Base-by-base conservation (phyloP, 495 filamentous ascomycete species). In the Podospora pseudoanserina region DNA sequence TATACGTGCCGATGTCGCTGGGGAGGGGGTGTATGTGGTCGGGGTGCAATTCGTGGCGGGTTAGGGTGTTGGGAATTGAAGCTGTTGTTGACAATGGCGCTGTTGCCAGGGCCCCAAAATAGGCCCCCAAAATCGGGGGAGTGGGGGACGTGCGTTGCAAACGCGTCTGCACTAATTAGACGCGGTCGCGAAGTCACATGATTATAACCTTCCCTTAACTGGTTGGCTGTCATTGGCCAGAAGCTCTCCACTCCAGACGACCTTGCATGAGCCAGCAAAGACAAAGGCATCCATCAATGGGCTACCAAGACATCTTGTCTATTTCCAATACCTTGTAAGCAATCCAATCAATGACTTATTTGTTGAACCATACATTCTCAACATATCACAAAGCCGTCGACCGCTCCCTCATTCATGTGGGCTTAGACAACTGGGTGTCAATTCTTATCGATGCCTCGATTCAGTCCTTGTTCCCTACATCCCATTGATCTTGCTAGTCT, bases 131-230 rank as follows among this genome's bases (percentile, higher is more conserved):
- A 65, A 63, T 64, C 58, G 53, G 53, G 67, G 32, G 2, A 1
- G 13, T 9, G 44, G 32, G 53, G 62, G 4, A 32, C 18, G 44
- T 56, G 61, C 67, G 73, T 20, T 63, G 27, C 57, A 32, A 57
- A 68, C 71, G 67, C 73, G 70, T 20, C 32, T 63, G 65, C 71
- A 66, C 63, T 70, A 69, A 71, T 76, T 73, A 71, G 72, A 72
- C 5, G 15, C 3, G 60, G 15, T 16, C 75, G 70, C 76, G 73
- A 44, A 44, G 62, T 78, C 76, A 78, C 63, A 56, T 78, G 76
- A 72, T 49, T 16, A 49, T 16, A 9, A 49, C 39, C 39, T 49
- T 0, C 7, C 39, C 13, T 49, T 49, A 49, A 49, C 6, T 11
- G 39, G 39, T 49, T 49, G 30, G 30, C 30, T 32, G 7, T 32